Base-by-base conservation (phyloP, 2,329 filamentous ascomycete genomes). In the Neobulgaria alba region DNA sequence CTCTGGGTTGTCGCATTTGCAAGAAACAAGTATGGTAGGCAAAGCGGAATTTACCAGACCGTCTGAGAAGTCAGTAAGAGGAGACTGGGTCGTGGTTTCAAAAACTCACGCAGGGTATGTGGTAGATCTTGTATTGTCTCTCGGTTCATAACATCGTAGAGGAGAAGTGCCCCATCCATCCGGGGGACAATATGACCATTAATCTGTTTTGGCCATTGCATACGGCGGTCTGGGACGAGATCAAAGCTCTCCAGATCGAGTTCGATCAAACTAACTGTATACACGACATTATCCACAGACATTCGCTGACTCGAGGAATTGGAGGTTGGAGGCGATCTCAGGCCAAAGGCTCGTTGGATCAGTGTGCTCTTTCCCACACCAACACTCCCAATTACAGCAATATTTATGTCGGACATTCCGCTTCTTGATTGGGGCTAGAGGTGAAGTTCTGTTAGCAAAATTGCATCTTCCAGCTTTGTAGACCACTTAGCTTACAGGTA, bases 81-180 rank as follows among this genome's bases (percentile, higher is more conserved):
- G 36, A 33, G 20, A 10, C 31, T 36, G 34, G 10, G 29, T 41
- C 12, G 26, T n/a, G 9, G 39, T 19, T 29, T 33, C 16, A 48
- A 37, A 40, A 44, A 76, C 82, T 75, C 72, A 95, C 89, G 79
- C 59, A 94, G 69, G 47, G 85, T 78, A 53, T 82, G 75, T 30
- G 85, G 81, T 40, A 95, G 69, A 45, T 83, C 77, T 44, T 73
- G 72, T 53, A 94, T 77, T 59, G 81, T 90, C 45, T 80, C 77
- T 52, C 77, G 73, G 59, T 85, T 82, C 62, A 79, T 85, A 33
- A 93, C 83, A 71, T 95, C 86, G 69, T 95, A 95, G 36, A 96
- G 67, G 43, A 90, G 76, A 53, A 95, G 66, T 33, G 85, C 87
- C 15, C 85, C 90, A 56, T 96, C 85, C 56, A 95, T 75, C 30